These are phyloP conservation scores for Poa pratensis DNA, from an alignment of 176 grass and related monocot species.

Conservation along the genomic window DNA sequence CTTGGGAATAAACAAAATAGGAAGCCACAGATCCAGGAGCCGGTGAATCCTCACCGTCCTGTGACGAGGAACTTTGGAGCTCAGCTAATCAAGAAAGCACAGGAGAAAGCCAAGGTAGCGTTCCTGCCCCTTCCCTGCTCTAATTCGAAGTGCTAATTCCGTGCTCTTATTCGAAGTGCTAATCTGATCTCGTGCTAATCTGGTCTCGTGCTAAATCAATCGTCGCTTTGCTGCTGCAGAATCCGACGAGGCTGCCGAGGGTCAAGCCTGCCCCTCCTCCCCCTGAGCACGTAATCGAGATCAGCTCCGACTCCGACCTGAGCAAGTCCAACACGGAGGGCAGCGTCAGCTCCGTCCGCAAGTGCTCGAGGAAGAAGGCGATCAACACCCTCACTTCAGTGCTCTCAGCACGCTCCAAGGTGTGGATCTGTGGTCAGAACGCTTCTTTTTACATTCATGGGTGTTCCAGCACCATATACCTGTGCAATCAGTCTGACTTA, in stretches of 20 bases:
- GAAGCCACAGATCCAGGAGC: constrained; percentile 43
- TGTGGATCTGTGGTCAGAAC: constrained; percentile 15
- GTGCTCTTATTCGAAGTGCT: background rate
- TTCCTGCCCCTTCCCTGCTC: background rate
- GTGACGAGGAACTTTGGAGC: constrained; percentile 62
- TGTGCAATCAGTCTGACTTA: background rate
- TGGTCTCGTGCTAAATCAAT: background rate
- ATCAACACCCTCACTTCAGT: constrained; percentile 76
- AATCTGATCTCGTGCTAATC: background rate
- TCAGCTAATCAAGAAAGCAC: constrained; percentile 66
- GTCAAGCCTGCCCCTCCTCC: constrained; percentile 50
- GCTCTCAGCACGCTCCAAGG: constrained; percentile 92
- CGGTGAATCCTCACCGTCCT: constrained; percentile 36
- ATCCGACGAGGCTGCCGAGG: constrained; percentile 46
- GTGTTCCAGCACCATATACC: background rate
- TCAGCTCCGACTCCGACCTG: constrained; percentile 54
- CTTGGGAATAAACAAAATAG: constrained; percentile 43
- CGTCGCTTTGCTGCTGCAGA: constrained; percentile 31
- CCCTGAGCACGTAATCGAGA: constrained; percentile 55
- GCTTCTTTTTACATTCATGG: background rate
- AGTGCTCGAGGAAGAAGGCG: constrained; percentile 68
- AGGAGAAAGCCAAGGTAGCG: constrained; percentile 66
- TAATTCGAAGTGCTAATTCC: background rate
- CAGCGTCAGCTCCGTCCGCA: constrained; percentile 44
- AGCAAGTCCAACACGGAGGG: constrained; percentile 35